phyloP scores from a whole-genome alignment of 768 basidiomycete species.

The Cystobasidiopsis lactophilus region DNA sequence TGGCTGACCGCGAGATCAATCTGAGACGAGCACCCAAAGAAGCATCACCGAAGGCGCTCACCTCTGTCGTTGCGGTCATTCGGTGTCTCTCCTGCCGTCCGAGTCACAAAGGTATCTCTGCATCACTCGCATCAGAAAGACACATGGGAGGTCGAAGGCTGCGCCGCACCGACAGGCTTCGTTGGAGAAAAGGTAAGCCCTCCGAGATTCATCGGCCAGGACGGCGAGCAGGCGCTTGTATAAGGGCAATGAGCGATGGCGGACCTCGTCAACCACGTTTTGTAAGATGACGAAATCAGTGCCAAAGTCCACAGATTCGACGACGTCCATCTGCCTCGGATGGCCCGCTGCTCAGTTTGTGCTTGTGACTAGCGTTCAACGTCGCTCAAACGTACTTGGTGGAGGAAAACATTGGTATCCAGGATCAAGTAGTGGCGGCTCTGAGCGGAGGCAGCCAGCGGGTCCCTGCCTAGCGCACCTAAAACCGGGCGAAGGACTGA shows the following conservation, averaged over 20 bases:
- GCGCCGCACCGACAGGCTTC: conserved; percentile 26
- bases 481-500: conserved; percentile 28
- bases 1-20: too few species aligned
- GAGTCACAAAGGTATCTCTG: conserved; percentile 41
- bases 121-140: background rate
- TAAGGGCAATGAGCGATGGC: conserved; percentile 75
- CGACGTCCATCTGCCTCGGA: conserved; percentile 81
- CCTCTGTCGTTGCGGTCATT: conserved; percentile 93
- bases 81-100: conserved; percentile 53
- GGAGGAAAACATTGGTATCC: conserved; percentile 84
- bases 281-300: conserved; percentile 75
- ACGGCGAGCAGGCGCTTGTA: conserved; percentile 79
- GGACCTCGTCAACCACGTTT: conserved; percentile 87
- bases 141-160: background rate
- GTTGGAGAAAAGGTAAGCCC: conserved; percentile 29
- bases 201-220: conserved; percentile 41
- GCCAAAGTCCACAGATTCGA: conserved; percentile 52
- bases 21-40: too few species aligned
- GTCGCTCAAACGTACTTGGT: conserved; percentile 36
- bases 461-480: conserved; percentile 32
- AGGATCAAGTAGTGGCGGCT: conserved; percentile 53
- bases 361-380: background rate
- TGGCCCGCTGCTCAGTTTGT: conserved; percentile 8
- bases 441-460: conserved; percentile 4
- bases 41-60: conserved; percentile 21